Evolutionary conservation across 805 yeast genomes (phyloP), one percentile per base, ranked within the genome.

Genomic region (Candida multigemmis): DNA sequence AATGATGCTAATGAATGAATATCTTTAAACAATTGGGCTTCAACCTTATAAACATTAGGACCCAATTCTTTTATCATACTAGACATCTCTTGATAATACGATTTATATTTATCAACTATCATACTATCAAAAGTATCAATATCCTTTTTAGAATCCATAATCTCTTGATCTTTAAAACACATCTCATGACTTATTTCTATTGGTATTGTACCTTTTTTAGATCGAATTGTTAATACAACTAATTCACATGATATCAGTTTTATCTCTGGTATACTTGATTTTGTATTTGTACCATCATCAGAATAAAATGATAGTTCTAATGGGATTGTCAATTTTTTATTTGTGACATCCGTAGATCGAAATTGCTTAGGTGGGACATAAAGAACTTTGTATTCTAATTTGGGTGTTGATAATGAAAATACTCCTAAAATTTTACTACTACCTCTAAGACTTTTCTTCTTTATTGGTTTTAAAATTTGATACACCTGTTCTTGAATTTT

Each of bases 181-280:
- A 58, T 48, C 14, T 57, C 65, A 28, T 55, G 63, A 31, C 49
- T 53, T 33, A 61, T 38, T 22, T 60, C 65, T 5, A 61, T 42
- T 2, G 68, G 68, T 10, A 61, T 52, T 6, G 37, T 45, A 26
- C 58, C 44, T 25, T 56, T 58, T 13, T 41, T 42, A 2, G 65
- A 51, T 17, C 53, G 32, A 8, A 56, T 40, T 3, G 65, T 56
- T n/a, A 51, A 44, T 4, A 40, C 57, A 14, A 56, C 53, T 28
- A 61, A 39, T 26, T 61, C 67, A 9, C 52, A 39, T n/a, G 41
- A 35, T 6, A 59, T 23, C 4, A 42, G 37, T 34, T 56, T 60
- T 26, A 60, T 38, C n/a, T 53, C 57, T 18, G 13, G 12, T n/a
- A n/a, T n/a, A n/a, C n/a, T n/a, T n/a, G n/a, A 12, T 23, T 25